Base-by-base conservation (phyloP, 2,329 filamentous ascomycete species). In the Pseudopithomyces maydicus region DNA sequence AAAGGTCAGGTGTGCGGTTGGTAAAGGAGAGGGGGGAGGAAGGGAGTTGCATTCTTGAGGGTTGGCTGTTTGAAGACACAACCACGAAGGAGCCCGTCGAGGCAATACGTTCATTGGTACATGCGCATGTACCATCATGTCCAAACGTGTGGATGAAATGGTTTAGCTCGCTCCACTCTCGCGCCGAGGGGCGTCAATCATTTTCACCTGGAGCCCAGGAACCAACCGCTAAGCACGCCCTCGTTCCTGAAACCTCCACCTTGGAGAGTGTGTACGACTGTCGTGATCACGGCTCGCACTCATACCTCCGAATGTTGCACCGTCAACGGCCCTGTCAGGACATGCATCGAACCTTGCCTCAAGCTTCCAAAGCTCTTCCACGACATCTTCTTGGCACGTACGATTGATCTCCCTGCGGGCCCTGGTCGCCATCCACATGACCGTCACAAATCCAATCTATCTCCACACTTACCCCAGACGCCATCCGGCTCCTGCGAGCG, bases 381-480 rank as follows among this genome's bases (percentile, higher is more conserved):
- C 38, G 38, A 23, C 48, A 12, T 29, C 7, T 11, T 15, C 36
- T 51, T 51, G 48, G 48, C 48, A 35, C 32, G 33, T 32, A 26
- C 47, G 35, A 29, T 23, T 17, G 45, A 48, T 50, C 35, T 50
- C 14, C 35, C 43, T 33, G 43, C 43, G 15, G 38, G n/a, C 38
- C 38, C 38, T 19, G 32, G 17, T 33, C 32, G 38, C 39, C 38
- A 51, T 58, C 56, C 63, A 53, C 61, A 64, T 64, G 57, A 62
- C 54, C 56, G 58, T 35, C 14, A 17, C 33, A 6, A 17, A 22
- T 17, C 42, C 57, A 59, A 57, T 56, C 48, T 53, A 57, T 60
- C 62, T 64, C 61, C 61, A 63, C 58, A 62, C 58, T 62, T 62
- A 65, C 62, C 64, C 62, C 48, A 51, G 48, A 51, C 48, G 48